Conservation (phyloP, 306 rosid species). For the Lathyrus aphaca region DNA sequence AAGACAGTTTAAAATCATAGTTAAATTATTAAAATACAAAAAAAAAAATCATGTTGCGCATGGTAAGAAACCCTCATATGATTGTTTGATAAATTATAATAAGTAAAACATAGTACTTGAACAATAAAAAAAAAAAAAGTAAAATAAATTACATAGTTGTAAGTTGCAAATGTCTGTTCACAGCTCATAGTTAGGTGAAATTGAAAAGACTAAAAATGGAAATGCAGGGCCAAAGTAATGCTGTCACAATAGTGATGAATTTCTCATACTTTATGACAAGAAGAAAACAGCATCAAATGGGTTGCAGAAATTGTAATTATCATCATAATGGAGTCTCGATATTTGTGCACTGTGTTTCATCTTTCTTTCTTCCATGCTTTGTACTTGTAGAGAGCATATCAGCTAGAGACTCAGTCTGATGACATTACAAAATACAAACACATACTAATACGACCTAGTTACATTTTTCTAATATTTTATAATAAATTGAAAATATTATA, state of each 20-base stretch:
- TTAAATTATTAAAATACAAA: too few species aligned
- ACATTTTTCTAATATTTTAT: background rate
- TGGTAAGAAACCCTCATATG: too few species aligned
- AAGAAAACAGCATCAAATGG: slow-evolving; percentile 22
- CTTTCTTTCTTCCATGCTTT: background rate
- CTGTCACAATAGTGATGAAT: slow-evolving; percentile 11
- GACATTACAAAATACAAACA: background rate
- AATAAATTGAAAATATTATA: too few species aligned
- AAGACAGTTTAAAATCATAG: too few species aligned
- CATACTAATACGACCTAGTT: background rate
- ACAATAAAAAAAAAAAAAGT: too few species aligned
- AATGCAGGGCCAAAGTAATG: slow-evolving; percentile 37
- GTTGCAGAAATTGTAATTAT: slow-evolving; percentile 36
- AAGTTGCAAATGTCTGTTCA: slow-evolving; percentile 1
- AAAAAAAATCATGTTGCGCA: too few species aligned
- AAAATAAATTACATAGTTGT: background rate
- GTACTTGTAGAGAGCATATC: background rate
- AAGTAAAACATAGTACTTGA: too few species aligned
- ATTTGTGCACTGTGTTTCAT: background rate
- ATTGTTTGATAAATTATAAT: too few species aligned
- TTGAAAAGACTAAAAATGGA: background rate
- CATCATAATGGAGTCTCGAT: background rate
- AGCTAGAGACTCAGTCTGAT: background rate
- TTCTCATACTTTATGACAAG: background rate
- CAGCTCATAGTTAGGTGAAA: slow-evolving; percentile 4